Percentiles rank a stretch among this genome's conserved stretches.
Evolutionary conservation across 1,284 basidiomycete genomes (phyloP).

Genomic region (Puccinia coronata): DNA sequence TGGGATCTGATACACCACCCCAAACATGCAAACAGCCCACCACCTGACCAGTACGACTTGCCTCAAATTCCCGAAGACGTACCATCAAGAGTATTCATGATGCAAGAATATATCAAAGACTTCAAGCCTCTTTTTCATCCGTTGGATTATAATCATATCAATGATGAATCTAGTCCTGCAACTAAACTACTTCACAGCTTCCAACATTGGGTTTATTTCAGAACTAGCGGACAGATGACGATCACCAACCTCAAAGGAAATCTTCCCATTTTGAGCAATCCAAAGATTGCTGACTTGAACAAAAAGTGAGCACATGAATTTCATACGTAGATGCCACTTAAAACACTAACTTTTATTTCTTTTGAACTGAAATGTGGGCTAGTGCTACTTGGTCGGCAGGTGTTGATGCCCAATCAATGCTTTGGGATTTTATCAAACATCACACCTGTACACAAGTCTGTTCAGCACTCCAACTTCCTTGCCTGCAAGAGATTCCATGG

Average conservation of each 20-base stretch:
- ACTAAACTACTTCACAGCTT: background rate
- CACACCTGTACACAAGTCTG: background rate
- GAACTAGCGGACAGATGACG: background rate
- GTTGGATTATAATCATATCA: no score
- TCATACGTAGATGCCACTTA: no score
- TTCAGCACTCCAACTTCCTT: background rate
- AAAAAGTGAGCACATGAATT: background rate
- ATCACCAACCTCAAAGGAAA: background rate
- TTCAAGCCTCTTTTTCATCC: background rate
- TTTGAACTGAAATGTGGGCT: background rate
- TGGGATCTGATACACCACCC: background rate
- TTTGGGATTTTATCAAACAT: background rate
- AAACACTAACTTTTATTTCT: no score
- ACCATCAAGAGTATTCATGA: background rate
- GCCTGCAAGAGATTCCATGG: background rate
- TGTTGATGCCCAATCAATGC: background rate
- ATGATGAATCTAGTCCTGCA: background rate
- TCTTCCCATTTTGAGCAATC: background rate
- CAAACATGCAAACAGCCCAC: no score
- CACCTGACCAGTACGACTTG: background rate
- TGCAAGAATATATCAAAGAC: background rate
- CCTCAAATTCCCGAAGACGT: background rate
- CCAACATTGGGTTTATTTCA: background rate
- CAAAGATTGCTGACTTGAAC: background rate
- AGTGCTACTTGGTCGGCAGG: background rate